phyloP scores from a whole-genome alignment of 2,329 filamentous ascomycete genomes.

The Pseudogymnoascus sp. region DNA sequence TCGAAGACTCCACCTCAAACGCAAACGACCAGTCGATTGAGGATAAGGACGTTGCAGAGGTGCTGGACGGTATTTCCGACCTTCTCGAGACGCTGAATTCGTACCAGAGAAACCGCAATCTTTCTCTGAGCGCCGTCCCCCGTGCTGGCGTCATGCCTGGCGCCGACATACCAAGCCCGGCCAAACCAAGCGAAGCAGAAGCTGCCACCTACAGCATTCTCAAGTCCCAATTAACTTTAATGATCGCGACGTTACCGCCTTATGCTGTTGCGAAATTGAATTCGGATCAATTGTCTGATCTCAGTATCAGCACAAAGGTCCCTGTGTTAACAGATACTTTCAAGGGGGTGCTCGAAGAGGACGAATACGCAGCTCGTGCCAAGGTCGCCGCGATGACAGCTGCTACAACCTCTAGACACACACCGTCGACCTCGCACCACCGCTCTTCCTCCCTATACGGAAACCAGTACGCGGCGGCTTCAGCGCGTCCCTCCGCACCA shows the following conservation, averaged over 20 bases:
- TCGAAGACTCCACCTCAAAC: slow-evolving; percentile 25
- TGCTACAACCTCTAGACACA: slow-evolving; percentile 19
- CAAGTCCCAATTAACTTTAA: slow-evolving; percentile 44
- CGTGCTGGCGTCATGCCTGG: slow-evolving; percentile 55
- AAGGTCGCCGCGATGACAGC: slow-evolving; percentile 20
- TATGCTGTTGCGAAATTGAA: slow-evolving; percentile 52
- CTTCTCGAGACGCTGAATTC: slow-evolving; percentile 71
- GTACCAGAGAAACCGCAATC: slow-evolving; percentile 71
- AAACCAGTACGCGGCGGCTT: slow-evolving; percentile 28
- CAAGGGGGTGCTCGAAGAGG: slow-evolving; percentile 49
- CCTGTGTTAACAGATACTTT: slow-evolving; percentile 41
- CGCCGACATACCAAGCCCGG: slow-evolving; percentile 60
- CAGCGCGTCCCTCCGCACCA: slow-evolving; percentile 17
- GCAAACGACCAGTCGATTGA: slow-evolving; percentile 46
- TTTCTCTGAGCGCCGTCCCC: slow-evolving; percentile 50
- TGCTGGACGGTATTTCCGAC: slow-evolving; percentile 67
- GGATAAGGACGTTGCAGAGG: slow-evolving; percentile 59
- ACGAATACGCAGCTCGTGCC: slow-evolving; percentile 32
- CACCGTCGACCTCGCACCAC: slow-evolving; percentile 18
- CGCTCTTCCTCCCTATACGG: slow-evolving; percentile 28
- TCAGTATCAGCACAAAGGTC: slow-evolving; percentile 47
- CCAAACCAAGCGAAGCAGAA: slow-evolving; percentile 56
- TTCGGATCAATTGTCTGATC: slow-evolving; percentile 46
- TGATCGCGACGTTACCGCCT: slow-evolving; percentile 47
- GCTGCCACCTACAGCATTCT: slow-evolving; percentile 46